Percentiles rank a stretch among this genome's conserved stretches.
Conservation (phyloP, 108 stramenopile species). For the Halocafeteria seosinensis region DNA sequence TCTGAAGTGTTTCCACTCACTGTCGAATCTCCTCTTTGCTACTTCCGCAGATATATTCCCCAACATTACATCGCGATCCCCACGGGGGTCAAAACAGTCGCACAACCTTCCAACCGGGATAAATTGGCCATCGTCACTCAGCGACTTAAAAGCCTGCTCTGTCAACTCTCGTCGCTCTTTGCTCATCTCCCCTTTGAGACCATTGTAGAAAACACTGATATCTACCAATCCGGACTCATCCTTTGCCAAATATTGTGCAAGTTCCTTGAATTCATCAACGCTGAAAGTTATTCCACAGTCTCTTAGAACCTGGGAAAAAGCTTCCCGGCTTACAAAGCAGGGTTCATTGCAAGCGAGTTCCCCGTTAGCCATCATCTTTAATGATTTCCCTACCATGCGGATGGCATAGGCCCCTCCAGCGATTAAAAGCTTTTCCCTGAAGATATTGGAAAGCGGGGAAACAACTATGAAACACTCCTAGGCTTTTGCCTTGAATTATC, state of each 20-base stretch:
- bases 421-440: conserved; percentile 1
- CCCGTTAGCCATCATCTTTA: conserved; percentile 37
- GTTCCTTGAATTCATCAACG: conserved; percentile 24
- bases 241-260: conserved; percentile 36
- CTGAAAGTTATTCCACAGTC: conserved; percentile 28
- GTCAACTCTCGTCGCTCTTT: conserved; percentile 24
- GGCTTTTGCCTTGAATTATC: too few relatives aligned
- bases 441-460: too few relatives aligned
- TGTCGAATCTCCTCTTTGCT: conserved; percentile 28
- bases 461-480: too few relatives aligned
- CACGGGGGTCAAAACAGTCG: too few relatives aligned
- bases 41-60: conserved; percentile 25
- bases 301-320: conserved; percentile 37
- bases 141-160: conserved; percentile 29
- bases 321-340: too few relatives aligned
- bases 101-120: too few relatives aligned
- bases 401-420: conserved; percentile 22
- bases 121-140: conserved; percentile 29
- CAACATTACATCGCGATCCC: conserved; percentile 28
- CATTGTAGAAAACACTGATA: conserved; percentile 35
- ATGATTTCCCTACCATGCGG: conserved; percentile 21
- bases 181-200: conserved; percentile 31
- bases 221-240: conserved; percentile 20
- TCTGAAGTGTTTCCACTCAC: conserved; percentile 29
- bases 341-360: conserved; percentile 11